Base-by-base conservation (phyloP, 441 rosid genomes). In the Corymbia calophylla region DNA sequence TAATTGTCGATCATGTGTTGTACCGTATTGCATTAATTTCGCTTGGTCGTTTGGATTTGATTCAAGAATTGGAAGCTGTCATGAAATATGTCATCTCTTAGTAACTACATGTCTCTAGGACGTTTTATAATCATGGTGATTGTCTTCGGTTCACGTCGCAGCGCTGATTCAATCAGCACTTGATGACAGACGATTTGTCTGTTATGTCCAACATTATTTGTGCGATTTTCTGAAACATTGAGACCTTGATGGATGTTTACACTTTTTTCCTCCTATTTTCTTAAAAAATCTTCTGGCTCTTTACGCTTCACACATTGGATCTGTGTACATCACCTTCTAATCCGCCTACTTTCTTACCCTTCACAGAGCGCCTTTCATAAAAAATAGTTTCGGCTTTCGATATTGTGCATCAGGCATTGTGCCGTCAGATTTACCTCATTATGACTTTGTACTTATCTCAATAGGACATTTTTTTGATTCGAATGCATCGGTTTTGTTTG, bases 11-110 rank as follows among this genome's bases (percentile, higher is more conserved):
- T 68, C 25, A 32, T 18, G 21, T 32, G 47, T 56, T 1, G 5
- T 94, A 94, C 90, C 95, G 96, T 58, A 92, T 90, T 73, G 92
- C 96, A 9, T 70, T 93, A 25, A 92, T 97, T 68, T 89, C 96
- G 82, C 95, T 96, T 91, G 98, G 99, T 35, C 82, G 39, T 73
- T 73, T 73, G 51, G 84, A 70, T 39, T 27, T 60, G 68, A 60
- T 60, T 11, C 68, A 60, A 60, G 15, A 27, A 11, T 29, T 12
- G 8, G 31, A 12, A 27, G 68, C 68, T 60, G 68, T 60, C 68
- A 13, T 32, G 23, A 73, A 23, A 21, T 11, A 0, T 39, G 48
- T 73, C 25, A 1, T 73, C 51, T 73, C 84, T 39, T 12, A 39
- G 25, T 11, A 39, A 73, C 49, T 73, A 10, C 16, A 73, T 4